phyloP scores from a whole-genome alignment of 2,329 filamentous ascomycete species.

The Neopestalotiopsis sp. region DNA sequence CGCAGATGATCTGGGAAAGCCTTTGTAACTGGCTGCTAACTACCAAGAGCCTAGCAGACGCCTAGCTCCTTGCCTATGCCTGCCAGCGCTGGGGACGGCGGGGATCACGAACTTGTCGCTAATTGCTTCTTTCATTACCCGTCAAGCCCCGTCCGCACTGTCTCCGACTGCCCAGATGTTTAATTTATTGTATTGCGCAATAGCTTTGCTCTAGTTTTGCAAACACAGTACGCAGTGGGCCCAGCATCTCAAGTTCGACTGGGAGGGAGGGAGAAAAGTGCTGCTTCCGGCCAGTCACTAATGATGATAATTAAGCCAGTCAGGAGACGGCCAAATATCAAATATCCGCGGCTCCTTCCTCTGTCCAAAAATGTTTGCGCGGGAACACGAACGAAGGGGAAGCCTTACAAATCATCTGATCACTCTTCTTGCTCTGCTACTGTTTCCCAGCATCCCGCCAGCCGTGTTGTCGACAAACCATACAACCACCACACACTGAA shows the following conservation, averaged over 20 bases:
- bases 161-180: background rate
- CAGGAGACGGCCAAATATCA: background rate
- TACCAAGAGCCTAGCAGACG: background rate
- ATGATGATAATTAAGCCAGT: slow-evolving; percentile 1
- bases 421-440: background rate
- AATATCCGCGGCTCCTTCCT: background rate
- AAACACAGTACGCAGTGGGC: background rate
- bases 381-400: background rate
- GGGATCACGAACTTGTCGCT: background rate
- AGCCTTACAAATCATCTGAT: background rate
- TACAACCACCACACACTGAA: background rate
- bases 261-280: background rate
- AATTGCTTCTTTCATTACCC: slow-evolving; percentile 13
- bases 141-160: slow-evolving; percentile 1
- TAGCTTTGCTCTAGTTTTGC: slow-evolving; percentile 8
- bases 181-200: slow-evolving; percentile 3
- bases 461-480: background rate
- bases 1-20: slow-evolving; percentile 11
- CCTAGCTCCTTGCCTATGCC: background rate
- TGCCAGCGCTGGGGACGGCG: background rate
- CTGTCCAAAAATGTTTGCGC: background rate
- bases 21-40: background rate
- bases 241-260: background rate
- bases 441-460: background rate
- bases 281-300: background rate